These are phyloP conservation scores for Trichosporon faecale DNA, from an alignment of 1,284 basidiomycete genomes.

Conservation along the genomic window DNA sequence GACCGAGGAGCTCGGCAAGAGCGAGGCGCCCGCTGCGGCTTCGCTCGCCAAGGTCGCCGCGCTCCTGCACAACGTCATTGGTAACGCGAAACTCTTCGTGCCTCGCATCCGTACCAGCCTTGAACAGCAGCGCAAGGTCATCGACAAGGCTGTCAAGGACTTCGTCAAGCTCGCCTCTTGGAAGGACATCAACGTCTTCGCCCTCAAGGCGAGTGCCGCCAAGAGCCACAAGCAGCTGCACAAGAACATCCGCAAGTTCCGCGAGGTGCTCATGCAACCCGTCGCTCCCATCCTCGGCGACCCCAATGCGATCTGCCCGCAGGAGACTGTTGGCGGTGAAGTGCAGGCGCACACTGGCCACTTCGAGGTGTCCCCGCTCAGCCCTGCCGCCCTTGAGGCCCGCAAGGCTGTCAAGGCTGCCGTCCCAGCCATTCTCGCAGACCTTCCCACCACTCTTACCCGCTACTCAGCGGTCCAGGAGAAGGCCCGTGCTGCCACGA, in stretches of 20 bases:
- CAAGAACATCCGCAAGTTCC: constrained; percentile 86
- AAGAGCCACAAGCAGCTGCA: constrained; percentile 89
- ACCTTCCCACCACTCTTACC: constrained; percentile 43
- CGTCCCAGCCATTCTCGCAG: constrained; percentile 29
- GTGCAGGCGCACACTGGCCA: not conserved
- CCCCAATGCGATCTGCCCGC: constrained; percentile 34
- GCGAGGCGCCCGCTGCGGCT: constrained; percentile 51
- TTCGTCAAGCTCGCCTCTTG: constrained; percentile 95
- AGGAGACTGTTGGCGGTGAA: constrained; percentile 28
- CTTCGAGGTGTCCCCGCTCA: constrained; percentile 21
- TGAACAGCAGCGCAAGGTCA: constrained; percentile 59
- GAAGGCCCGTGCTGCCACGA: constrained; percentile 26
- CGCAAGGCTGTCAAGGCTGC: constrained; percentile 16
- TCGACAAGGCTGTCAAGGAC: constrained; percentile 79
- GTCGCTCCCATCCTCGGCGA: constrained; percentile 52
- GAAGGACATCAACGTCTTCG: constrained; percentile 96
- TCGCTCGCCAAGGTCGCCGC: constrained; percentile 56
- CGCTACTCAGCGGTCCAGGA: constrained; percentile 43
- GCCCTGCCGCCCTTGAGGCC: constrained; percentile 14
- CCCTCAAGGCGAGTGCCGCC: constrained; percentile 86
- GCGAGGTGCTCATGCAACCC: constrained; percentile 79
- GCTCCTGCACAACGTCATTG: constrained; percentile 67
- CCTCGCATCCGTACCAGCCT: constrained; percentile 59
- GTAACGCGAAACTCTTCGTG: constrained; percentile 67
- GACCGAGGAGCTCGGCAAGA: constrained; percentile 28